phyloP scores from a whole-genome alignment of 148 eudicot genomes.

The Diospyros kaki region DNA sequence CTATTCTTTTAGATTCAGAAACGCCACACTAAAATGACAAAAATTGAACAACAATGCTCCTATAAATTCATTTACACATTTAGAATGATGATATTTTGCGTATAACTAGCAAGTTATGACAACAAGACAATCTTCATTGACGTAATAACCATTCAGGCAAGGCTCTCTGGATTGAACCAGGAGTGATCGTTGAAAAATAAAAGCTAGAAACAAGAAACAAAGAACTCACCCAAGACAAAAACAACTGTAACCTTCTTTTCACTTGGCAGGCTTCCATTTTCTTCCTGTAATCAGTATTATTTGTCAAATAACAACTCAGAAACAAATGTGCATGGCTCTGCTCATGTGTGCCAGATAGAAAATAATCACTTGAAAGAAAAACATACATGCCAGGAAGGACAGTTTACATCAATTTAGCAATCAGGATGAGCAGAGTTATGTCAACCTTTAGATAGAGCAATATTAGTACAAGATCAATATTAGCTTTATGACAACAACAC shows the following conservation, averaged over 20 bases:
- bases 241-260: slow-evolving; percentile 38
- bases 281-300: slow-evolving; percentile 24
- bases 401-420: not conserved
- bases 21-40: not conserved
- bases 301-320: slow-evolving; percentile 1
- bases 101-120: not conserved
- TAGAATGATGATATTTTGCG: not conserved
- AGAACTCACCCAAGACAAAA: slow-evolving; percentile 41
- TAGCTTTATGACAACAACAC: not conserved
- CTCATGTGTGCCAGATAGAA: not conserved
- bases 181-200: not conserved
- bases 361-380: not conserved
- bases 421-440: too few relatives aligned
- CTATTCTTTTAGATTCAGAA: not conserved
- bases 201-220: slow-evolving; percentile 6
- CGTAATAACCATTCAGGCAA: not conserved
- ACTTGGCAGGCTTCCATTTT: slow-evolving; percentile 24
- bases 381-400: not conserved
- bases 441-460: not conserved
- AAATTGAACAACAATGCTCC: not conserved
- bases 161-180: too few relatives aligned
- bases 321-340: not conserved
- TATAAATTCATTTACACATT: not conserved
- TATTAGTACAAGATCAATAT: not conserved
- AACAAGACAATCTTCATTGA: slow-evolving; percentile 2